Evolutionary conservation across 2,329 filamentous ascomycete species (phyloP).

Genomic region (Arthrobotrys musiformis): DNA sequence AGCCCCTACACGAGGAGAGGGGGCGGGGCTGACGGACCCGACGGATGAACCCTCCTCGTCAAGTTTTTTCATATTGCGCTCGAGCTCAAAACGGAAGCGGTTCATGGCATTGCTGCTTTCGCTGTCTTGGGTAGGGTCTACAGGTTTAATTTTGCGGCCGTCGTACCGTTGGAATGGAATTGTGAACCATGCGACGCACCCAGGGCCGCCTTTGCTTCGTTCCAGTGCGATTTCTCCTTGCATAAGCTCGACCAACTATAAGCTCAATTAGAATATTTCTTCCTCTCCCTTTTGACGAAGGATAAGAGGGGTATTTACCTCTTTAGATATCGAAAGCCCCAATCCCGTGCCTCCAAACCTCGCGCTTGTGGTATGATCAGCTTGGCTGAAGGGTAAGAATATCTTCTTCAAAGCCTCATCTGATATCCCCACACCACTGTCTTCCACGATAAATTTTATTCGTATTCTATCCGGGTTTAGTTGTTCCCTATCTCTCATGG

Average conservation of each 20-base stretch:
- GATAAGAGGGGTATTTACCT: slow-evolving; percentile 8
- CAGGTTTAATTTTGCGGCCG: slow-evolving; percentile 38
- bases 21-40: slow-evolving; percentile 32
- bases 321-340: slow-evolving; percentile 54
- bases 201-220: slow-evolving; percentile 46
- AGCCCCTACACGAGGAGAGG: slow-evolving; percentile 30
- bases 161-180: slow-evolving; percentile 50
- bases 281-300: too few species aligned
- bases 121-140: slow-evolving; percentile 43
- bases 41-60: slow-evolving; percentile 47
- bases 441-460: slow-evolving; percentile 51
- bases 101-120: slow-evolving; percentile 52
- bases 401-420: slow-evolving; percentile 51
- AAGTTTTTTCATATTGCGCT: slow-evolving; percentile 45
- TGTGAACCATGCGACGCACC: slow-evolving; percentile 52
- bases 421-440: slow-evolving; percentile 53
- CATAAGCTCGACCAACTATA: slow-evolving; percentile 51
- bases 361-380: slow-evolving; percentile 44
- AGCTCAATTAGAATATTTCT: background rate
- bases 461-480: slow-evolving; percentile 36
- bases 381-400: slow-evolving; percentile 53
- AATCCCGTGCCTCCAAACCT: slow-evolving; percentile 49
- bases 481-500: slow-evolving; percentile 47
- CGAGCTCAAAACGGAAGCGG: slow-evolving; percentile 50
- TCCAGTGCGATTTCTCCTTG: slow-evolving; percentile 51